Base-by-base conservation (phyloP, 2,329 filamentous ascomycete genomes). In the Clonostachys rosea region DNA sequence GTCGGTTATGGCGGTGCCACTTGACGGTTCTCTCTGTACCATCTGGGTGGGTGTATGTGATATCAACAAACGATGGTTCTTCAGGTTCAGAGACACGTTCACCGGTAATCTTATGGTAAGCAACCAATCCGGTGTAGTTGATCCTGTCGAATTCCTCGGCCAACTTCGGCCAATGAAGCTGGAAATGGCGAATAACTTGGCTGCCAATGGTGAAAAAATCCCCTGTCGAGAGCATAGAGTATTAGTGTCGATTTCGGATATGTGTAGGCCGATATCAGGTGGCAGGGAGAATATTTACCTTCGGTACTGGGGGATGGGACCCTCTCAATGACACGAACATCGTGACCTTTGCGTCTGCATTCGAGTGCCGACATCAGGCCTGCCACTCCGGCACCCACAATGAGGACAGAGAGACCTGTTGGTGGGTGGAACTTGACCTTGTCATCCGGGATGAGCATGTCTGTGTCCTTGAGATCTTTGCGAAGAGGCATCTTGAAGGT, bases 341-440 rank as follows among this genome's bases (percentile, higher is more conserved):
- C 66, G 57, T 84, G 81, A 13, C 81, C 81, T 52, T 84, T 78
- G 14, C 78, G 73, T 50, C 77, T 72, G 55, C 79, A 83, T 62
- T 85, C 81, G 50, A 85, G 81, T 39, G 81, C 81, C 16, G 80
- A 77, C 7, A 79, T 78, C 24, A 84, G 68, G n/a, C 81, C 81
- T 36, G 78, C 81, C 49, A 84, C 84, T 17, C 81, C 81, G 64
- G 57, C 52, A 14, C 52, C 52, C 20, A 51, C 49, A 47, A 47
- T 37, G 34, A 40, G 42, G 10, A 49, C 30, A 11, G 37, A 40
- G 35, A 48, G 44, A 24, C 42, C 46, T 8, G 46, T 43, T 30
- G 24, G 24, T 10, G 24, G 24, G 9, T 30, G 24, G 24, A 30
- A 30, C 9, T 30, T 30, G 24, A 30, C 24, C 10, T 30, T 30